A percentile compares a stretch with the other conserved stretches of the same genome.
Conservation (phyloP, 1,284 basidiomycete species). For the Pholiota adiposa region DNA sequence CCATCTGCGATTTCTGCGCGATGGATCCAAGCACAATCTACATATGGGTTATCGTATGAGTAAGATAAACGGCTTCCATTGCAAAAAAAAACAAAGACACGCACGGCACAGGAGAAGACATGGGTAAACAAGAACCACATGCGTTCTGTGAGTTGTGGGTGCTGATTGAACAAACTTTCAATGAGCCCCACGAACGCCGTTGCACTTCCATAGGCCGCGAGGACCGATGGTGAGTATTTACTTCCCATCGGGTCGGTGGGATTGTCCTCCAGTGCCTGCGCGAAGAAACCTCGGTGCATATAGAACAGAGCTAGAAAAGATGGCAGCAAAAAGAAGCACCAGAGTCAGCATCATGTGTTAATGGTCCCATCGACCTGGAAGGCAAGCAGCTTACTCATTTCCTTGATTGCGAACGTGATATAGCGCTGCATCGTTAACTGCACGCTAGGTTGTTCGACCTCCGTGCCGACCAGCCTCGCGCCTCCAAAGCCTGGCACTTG, state of each 20-base stretch:
- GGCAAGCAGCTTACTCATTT: conserved; percentile 52
- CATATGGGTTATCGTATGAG: not conserved
- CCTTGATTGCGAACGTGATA: conserved; percentile 63
- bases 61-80: not conserved
- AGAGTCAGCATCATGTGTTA: not conserved
- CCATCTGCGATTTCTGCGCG: conserved; percentile 63
- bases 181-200: conserved; percentile 69
- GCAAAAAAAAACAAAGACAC: conserved; percentile 16
- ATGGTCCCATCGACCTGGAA: not conserved
- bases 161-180: conserved; percentile 65
- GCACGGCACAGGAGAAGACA: conserved; percentile 72
- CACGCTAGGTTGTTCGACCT: conserved; percentile 49
- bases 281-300: conserved; percentile 76
- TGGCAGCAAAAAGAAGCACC: not conserved
- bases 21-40: conserved; percentile 74
- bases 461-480: conserved; percentile 38
- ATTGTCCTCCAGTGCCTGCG: conserved; percentile 65
- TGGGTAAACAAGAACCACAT: conserved; percentile 78
- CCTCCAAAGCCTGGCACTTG: conserved; percentile 68
- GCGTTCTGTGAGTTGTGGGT: conserved; percentile 63
- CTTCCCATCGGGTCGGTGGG: conserved; percentile 67
- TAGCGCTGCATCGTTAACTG: conserved; percentile 68
- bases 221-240: conserved; percentile 69
- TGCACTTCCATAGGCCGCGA: conserved; percentile 68
- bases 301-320: conserved; percentile 62